Evolutionary conservation across 2,329 filamentous ascomycete species (phyloP).

Genomic region (Colletotrichum costaricense): DNA sequence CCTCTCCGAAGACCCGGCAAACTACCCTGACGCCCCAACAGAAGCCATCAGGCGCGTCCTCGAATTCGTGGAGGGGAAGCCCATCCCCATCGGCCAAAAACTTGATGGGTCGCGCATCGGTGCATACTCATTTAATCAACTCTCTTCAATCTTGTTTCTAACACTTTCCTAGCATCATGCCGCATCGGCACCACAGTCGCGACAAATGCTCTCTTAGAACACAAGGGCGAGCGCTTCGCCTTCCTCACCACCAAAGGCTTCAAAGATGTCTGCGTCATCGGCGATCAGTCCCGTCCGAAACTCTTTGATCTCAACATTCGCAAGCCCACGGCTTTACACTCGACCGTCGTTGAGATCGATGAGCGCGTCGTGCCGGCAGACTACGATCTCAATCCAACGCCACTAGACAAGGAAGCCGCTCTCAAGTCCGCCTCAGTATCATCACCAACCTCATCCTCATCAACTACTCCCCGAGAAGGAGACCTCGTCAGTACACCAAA

Average conservation of each 20-base stretch:
- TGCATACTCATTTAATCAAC: conserved; percentile 8
- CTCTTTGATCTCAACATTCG: conserved; percentile 78
- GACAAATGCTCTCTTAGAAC: conserved; percentile 79
- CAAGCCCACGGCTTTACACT: conserved; percentile 75
- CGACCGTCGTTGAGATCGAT: conserved; percentile 75
- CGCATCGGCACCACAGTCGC: conserved; percentile 82
- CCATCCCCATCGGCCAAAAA: conserved; percentile 59
- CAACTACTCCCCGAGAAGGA: conserved; percentile 37
- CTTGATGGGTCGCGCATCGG: conserved; percentile 47
- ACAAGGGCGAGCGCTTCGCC: conserved; percentile 78
- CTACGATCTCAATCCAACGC: conserved; percentile 72
- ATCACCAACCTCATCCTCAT: not conserved
- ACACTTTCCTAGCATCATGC: conserved; percentile 68
- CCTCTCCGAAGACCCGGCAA: conserved; percentile 77
- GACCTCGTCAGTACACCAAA: conserved; percentile 71
- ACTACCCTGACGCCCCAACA: conserved; percentile 77
- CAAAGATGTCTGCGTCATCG: conserved; percentile 78
- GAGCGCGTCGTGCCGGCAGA: conserved; percentile 79
- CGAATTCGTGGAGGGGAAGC: conserved; percentile 67
- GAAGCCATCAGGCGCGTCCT: conserved; percentile 78
- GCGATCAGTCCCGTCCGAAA: conserved; percentile 77
- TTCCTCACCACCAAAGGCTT: conserved; percentile 78
- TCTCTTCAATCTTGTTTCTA: not conserved
- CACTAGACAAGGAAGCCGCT: conserved; percentile 58
- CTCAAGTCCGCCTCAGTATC: conserved; percentile 4